phyloP scores from a whole-genome alignment of 306 rosid species.

The Coriaria nepalensis region DNA sequence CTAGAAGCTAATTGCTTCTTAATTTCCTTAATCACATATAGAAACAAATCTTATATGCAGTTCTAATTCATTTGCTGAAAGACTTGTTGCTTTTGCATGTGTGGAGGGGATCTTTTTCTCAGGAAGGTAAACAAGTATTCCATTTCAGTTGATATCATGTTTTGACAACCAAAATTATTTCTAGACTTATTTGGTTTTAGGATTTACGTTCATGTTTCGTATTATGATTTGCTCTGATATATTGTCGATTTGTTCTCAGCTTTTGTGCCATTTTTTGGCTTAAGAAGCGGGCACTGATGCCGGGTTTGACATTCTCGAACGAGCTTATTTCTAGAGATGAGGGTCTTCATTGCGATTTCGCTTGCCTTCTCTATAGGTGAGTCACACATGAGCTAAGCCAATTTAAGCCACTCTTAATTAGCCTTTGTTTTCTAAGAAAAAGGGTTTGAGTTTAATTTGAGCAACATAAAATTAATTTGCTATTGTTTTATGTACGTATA shows the following conservation, averaged over 20 bases:
- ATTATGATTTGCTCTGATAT: too few species aligned
- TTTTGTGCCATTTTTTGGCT: slow-evolving; percentile 97
- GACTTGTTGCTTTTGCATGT: slow-evolving; percentile 86
- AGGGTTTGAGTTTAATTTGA: too few species aligned
- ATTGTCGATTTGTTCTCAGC: too few species aligned
- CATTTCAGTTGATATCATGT: not conserved
- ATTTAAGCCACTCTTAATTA: slow-evolving; percentile 10
- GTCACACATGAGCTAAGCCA: too few species aligned
- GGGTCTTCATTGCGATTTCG: slow-evolving; percentile 94
- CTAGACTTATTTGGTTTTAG: slow-evolving; percentile 3
- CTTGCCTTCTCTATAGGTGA: slow-evolving; percentile 86
- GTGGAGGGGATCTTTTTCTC: slow-evolving; percentile 91
- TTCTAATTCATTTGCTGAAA: slow-evolving; percentile 62
- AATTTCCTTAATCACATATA: too few species aligned
- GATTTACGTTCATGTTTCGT: too few species aligned
- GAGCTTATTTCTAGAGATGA: slow-evolving; percentile 93
- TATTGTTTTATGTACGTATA: too few species aligned
- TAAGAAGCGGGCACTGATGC: slow-evolving; percentile 82
- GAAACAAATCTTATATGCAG: too few species aligned
- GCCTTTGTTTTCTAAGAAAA: slow-evolving; percentile 4
- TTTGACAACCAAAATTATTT: slow-evolving; percentile 9
- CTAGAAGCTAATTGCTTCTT: not conserved
- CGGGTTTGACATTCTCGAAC: slow-evolving; percentile 81
- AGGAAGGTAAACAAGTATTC: slow-evolving; percentile 49
- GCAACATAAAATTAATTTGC: too few species aligned